Percentiles rank a stretch among this genome's conserved stretches.
phyloP scores from a whole-genome alignment of 2,329 filamentous ascomycete genomes.

The Microsporum audouinii region DNA sequence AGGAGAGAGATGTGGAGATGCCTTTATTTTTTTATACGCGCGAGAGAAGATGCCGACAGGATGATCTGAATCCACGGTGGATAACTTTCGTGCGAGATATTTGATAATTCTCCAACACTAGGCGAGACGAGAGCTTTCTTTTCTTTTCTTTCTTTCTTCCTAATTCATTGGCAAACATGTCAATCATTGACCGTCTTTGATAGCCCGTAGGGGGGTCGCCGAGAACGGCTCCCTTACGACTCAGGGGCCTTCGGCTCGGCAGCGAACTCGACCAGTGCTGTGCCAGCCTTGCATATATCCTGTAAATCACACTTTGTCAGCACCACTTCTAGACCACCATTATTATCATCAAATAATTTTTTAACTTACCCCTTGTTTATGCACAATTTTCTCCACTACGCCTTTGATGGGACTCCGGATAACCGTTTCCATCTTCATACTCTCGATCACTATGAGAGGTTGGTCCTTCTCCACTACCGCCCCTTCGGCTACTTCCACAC shows the following conservation, averaged over 20 bases:
- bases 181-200: conserved; percentile 1
- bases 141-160: not conserved
- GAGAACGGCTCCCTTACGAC: not conserved
- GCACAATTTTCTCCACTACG: conserved; percentile 58
- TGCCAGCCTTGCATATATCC: conserved; percentile 70
- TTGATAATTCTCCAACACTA: not conserved
- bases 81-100: not conserved
- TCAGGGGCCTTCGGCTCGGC: conserved; percentile 6
- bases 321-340: conserved; percentile 6
- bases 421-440: conserved; percentile 84
- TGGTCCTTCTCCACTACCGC: conserved; percentile 75
- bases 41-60: not conserved
- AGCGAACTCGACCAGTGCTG: conserved; percentile 62
- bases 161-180: not conserved
- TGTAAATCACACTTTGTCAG: conserved; percentile 22
- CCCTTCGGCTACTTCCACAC: conserved; percentile 76
- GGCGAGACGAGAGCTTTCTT: not conserved
- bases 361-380: conserved; percentile 58
- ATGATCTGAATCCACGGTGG: not conserved
- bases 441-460: conserved; percentile 79
- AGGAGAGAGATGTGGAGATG: not conserved
- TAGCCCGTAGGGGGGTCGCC: not conserved
- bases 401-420: conserved; percentile 66
- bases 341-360: not conserved
- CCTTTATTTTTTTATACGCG: not conserved